Percentiles rank a stretch among this genome's conserved stretches.
Evolutionary conservation across 2,329 filamentous ascomycete genomes (phyloP).

Genomic region (Ophiostoma australiae): DNA sequence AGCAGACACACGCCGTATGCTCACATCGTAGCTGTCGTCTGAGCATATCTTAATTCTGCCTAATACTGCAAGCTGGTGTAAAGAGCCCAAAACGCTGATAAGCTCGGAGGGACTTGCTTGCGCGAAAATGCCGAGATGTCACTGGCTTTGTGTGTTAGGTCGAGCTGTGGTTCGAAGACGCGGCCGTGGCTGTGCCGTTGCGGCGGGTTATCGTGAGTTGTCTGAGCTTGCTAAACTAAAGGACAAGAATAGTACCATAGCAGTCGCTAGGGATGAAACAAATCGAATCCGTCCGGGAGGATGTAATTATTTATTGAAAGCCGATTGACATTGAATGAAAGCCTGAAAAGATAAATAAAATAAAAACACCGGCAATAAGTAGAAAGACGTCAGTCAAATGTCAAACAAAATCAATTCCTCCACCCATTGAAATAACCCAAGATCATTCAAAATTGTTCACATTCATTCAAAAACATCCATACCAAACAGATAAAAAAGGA

Average conservation of each 20-base stretch:
- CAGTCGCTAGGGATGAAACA: neutral
- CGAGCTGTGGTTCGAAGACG: neutral
- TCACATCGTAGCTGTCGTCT: neutral
- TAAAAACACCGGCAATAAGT: neutral
- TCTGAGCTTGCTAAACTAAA: too few relatives aligned
- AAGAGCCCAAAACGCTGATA: neutral
- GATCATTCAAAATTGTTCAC: too few relatives aligned
- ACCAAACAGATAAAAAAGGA: too few relatives aligned
- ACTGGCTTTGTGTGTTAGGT: neutral
- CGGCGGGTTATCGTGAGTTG: neutral
- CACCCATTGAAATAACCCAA: too few relatives aligned
- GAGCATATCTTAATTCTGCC: too few relatives aligned
- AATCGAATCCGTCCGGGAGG: neutral
- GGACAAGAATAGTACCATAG: too few relatives aligned
- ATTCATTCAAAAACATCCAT: too few relatives aligned
- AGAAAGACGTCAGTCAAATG: neutral
- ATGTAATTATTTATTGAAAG: too few relatives aligned
- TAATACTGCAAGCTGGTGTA: too few relatives aligned
- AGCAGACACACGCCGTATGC: neutral
- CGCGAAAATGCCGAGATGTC: neutral
- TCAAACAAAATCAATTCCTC: neutral
- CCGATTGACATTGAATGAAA: neutral
- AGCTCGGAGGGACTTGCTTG: neutral
- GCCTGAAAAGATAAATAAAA: neutral
- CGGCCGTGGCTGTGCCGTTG: conserved; percentile 1